These are phyloP conservation scores for Rutstroemia sydowiana DNA, from an alignment of 2,329 filamentous ascomycete species.

Conservation along the genomic window DNA sequence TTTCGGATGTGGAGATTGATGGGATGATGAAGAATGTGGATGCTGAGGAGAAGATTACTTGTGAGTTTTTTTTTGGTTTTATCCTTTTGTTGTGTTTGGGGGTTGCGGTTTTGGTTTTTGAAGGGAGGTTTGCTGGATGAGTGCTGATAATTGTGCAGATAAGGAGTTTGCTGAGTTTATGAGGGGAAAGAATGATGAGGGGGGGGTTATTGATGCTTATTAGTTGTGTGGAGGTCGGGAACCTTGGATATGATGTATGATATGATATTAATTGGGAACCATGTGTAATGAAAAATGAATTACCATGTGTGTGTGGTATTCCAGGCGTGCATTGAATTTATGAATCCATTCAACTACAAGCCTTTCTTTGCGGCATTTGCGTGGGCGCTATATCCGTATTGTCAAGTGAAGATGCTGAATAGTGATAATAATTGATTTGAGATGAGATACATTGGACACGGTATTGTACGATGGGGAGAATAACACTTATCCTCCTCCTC, in stretches of 20 bases:
- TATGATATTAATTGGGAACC: no score
- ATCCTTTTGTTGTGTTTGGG: not conserved
- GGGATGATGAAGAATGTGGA: conserved; percentile 31
- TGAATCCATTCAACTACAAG: no score
- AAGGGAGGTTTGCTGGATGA: not conserved
- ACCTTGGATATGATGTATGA: not conserved
- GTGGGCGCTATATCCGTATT: no score
- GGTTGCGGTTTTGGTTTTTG: not conserved
- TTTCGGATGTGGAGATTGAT: conserved; percentile 31
- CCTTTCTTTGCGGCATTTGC: no score
- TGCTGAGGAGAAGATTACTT: conserved; percentile 32
- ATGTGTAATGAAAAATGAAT: no score
- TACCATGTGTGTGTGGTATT: no score
- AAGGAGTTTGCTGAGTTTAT: conserved; percentile 32
- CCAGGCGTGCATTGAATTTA: no score
- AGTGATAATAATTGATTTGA: no score
- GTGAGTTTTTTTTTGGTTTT: conserved; percentile 23
- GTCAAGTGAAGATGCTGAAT: no score
- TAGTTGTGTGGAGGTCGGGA: not conserved
- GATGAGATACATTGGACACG: no score
- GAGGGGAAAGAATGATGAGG: conserved; percentile 22
- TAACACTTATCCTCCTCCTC: no score
- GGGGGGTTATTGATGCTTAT: conserved; percentile 17
- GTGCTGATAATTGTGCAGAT: conserved; percentile 19
- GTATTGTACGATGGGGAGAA: no score